A percentile compares a stretch with the other conserved stretches of the same genome.
These are phyloP conservation scores for Besnoitia besnoiti DNA, from an alignment of 169 alveolate species.

Conservation along the genomic window DNA sequence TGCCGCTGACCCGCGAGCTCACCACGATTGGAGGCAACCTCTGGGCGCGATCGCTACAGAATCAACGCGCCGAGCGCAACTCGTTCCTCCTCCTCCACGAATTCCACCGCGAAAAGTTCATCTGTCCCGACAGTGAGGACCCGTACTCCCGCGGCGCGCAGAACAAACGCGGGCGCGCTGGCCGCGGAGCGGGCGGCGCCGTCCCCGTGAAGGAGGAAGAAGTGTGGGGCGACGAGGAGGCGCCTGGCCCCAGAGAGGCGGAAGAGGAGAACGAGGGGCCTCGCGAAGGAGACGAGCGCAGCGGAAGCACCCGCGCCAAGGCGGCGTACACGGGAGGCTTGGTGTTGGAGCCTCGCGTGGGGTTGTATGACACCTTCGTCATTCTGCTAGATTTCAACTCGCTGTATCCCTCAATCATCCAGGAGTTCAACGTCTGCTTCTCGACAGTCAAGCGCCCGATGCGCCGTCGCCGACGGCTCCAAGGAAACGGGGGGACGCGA, in stretches of 20 bases:
- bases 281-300: not conserved
- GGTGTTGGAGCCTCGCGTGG: slow-evolving; percentile 97
- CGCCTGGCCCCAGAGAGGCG: not conserved
- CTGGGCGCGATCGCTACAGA: slow-evolving; percentile 89
- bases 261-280: not conserved
- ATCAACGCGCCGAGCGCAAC: slow-evolving; percentile 94
- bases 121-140: slow-evolving; percentile 56
- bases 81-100: slow-evolving; percentile 96
- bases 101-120: slow-evolving; percentile 78
- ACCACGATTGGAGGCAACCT: slow-evolving; percentile 96
- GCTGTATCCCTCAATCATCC: slow-evolving; percentile 98
- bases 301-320: slow-evolving; percentile 20
- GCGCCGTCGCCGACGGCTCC: slow-evolving; percentile 54
- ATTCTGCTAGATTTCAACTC: slow-evolving; percentile 98
- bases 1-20: slow-evolving; percentile 95
- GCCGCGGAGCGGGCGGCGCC: not conserved
- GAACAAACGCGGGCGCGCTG: not conserved
- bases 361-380: slow-evolving; percentile 95
- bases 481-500: not conserved
- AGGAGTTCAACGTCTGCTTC: slow-evolving; percentile 98
- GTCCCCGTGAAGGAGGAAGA: not conserved
- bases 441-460: slow-evolving; percentile 91
- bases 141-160: not conserved
- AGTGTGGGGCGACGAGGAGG: not conserved
- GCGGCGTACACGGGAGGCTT: slow-evolving; percentile 95